Base-by-base conservation (phyloP, 805 yeast species). In the Wickerhamiella musiphila region DNA sequence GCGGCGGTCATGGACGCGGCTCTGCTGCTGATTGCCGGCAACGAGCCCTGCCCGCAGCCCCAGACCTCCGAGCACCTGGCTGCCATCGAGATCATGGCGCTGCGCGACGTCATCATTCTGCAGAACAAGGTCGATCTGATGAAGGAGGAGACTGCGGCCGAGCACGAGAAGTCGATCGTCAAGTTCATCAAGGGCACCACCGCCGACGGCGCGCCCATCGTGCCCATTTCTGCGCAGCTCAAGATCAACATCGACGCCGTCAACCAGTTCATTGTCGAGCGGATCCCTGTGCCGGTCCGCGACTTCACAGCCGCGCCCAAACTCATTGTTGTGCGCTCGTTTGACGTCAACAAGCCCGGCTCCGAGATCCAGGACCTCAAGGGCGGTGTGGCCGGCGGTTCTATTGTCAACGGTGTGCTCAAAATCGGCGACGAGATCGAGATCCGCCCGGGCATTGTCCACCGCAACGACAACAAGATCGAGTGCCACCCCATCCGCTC, bases 1-100 rank as follows among this genome's bases (percentile, higher is more conserved):
- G 99, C 99, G 23, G 99, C 99, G 12, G 99, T 90, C 43, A 90
- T 90, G 99, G 99, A 90, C 61, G 99, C 99, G 35, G 99, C 99
- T 2, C 65, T 90, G 40, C 65, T 90, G 52, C 68, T 90, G 44
- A 76, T 90, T 54, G 99, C 98, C 18, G 98, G 96, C 60, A 90
- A 90, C 57, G 99, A 90, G 68, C 73, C 93, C 35, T 90, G 99
- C 66, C 99, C 99, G 39, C 99, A 90, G 66, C 99, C 99, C 27
- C 99, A 90, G 65, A 90, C 99, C 12, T 78, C 93, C 10, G 99
- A 90, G 65, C 99, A 90, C 66, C 70, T 90, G 61, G 99, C 99
- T 32, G 99, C 99, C 42, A 90, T 90, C 51, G 98, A 90, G 65
- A 90, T 92, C 57, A 90, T 90, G 99, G 86, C 86, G 56, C 74